Evolutionary conservation across 768 basidiomycete genomes (phyloP).

Genomic region (Pholiota molesta): DNA sequence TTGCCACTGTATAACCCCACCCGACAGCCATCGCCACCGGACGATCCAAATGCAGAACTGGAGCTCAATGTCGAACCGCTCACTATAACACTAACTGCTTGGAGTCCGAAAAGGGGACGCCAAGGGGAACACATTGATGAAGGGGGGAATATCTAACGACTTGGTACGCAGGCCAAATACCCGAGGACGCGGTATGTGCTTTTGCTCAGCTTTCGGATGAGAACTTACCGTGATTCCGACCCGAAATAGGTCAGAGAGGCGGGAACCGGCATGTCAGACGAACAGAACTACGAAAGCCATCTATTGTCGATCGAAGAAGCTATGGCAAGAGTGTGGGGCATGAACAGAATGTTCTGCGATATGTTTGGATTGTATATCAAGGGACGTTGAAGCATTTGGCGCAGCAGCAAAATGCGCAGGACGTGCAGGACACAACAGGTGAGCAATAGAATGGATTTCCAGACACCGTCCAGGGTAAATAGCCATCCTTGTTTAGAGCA

Average conservation of each 20-base stretch:
- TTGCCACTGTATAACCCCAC: not conserved
- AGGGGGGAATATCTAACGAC: conserved; percentile 56
- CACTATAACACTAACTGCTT: conserved; percentile 27
- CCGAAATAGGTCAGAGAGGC: conserved; percentile 47
- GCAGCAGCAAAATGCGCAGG: not conserved
- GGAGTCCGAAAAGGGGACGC: conserved; percentile 22
- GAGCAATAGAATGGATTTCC: not conserved
- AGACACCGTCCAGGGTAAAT: not conserved
- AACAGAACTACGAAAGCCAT: conserved; percentile 48
- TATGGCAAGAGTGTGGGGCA: conserved; percentile 27
- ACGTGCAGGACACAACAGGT: not conserved
- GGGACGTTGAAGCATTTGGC: not conserved
- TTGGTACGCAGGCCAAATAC: conserved; percentile 60
- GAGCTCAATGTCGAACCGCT: not conserved
- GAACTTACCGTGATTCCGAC: not conserved
- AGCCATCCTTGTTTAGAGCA: not conserved
- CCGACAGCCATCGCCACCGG: conserved; percentile 2
- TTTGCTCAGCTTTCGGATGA: not conserved
- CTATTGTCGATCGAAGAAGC: conserved; percentile 52
- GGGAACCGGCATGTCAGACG: conserved; percentile 62
- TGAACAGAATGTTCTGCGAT: conserved; percentile 37
- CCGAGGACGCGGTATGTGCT: conserved; percentile 50
- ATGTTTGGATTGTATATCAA: conserved; percentile 33
- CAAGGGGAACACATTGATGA: conserved; percentile 11
- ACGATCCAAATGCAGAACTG: not conserved